A percentile compares a stretch with the other conserved stretches of the same genome.
Conservation (phyloP, 495 filamentous ascomycete species). For the Penicillium antarcticum region DNA sequence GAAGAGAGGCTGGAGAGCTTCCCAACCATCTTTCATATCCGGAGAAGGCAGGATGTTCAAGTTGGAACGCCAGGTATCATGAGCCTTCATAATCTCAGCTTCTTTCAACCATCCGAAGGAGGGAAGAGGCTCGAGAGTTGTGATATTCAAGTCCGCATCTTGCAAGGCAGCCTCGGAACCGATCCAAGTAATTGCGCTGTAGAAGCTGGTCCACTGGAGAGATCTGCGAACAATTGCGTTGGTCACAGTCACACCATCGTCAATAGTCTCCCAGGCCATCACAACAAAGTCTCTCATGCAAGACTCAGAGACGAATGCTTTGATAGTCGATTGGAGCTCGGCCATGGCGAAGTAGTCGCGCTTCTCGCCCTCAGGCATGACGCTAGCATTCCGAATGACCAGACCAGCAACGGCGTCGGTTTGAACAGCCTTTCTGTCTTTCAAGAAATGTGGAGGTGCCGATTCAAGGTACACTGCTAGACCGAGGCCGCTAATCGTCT, state of each 20-base stretch:
- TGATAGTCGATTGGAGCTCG: constrained; percentile 41
- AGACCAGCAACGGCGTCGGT: constrained; percentile 37
- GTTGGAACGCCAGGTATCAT: constrained; percentile 51
- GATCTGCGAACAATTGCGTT: constrained; percentile 53
- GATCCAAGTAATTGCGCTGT: constrained; percentile 53
- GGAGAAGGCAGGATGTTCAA: constrained; percentile 22
- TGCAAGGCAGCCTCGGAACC: constrained; percentile 39
- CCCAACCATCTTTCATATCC: constrained; percentile 21
- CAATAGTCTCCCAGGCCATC: constrained; percentile 53
- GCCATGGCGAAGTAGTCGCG: constrained; percentile 49
- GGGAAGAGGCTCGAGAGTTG: constrained; percentile 42
- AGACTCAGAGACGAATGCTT: constrained; percentile 53
- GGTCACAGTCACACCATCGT: constrained; percentile 40
- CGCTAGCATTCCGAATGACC: constrained; percentile 49
- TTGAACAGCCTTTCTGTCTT: constrained; percentile 35
- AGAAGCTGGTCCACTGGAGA: constrained; percentile 55
- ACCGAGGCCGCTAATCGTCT: constrained; percentile 33
- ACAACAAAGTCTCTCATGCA: constrained; percentile 47
- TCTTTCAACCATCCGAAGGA: constrained; percentile 59
- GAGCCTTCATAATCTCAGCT: constrained; percentile 46
- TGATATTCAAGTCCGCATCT: constrained; percentile 34
- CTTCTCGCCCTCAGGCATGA: constrained; percentile 43
- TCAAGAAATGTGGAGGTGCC: constrained; percentile 45
- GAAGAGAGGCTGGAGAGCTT: constrained; percentile 24
- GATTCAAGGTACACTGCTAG: constrained; percentile 50